A percentile compares a stretch with the other conserved stretches of the same genome.
Evolutionary conservation across 2,329 filamentous ascomycete species (phyloP).

Genomic region (Chaetomiaceae sp.): DNA sequence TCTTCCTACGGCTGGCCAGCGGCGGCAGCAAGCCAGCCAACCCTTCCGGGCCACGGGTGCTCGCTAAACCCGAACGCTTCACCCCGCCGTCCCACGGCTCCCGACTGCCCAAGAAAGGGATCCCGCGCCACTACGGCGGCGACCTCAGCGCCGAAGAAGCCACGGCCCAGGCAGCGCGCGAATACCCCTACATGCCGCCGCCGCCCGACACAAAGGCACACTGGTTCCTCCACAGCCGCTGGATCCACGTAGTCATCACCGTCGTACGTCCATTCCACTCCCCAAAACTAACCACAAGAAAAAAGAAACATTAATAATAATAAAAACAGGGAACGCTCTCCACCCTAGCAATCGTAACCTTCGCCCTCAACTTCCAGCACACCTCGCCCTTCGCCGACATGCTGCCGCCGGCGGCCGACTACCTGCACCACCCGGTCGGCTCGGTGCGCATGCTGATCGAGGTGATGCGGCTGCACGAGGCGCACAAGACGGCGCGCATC

Average conservation of each 20-base stretch:
- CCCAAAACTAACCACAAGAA: too few species aligned
- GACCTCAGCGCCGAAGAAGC: slow-evolving; percentile 61
- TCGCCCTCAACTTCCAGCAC: slow-evolving; percentile 71
- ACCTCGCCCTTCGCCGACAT: slow-evolving; percentile 77
- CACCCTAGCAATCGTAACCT: slow-evolving; percentile 66
- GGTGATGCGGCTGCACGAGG: slow-evolving; percentile 72
- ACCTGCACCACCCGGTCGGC: slow-evolving; percentile 64
- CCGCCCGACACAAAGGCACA: slow-evolving; percentile 75
- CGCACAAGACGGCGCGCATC: slow-evolving; percentile 64
- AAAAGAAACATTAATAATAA: neutral
- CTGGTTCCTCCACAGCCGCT: slow-evolving; percentile 75
- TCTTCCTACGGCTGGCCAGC: slow-evolving; percentile 15
- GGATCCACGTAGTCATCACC: slow-evolving; percentile 77
- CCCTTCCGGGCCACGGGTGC: slow-evolving; percentile 53
- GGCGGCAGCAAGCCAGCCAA: slow-evolving; percentile 13
- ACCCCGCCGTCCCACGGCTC: slow-evolving; percentile 86
- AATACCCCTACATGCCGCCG: slow-evolving; percentile 88
- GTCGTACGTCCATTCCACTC: slow-evolving; percentile 68
- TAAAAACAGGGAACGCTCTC: slow-evolving; percentile 58
- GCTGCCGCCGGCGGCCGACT: slow-evolving; percentile 65
- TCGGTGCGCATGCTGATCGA: slow-evolving; percentile 63
- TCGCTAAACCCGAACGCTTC: slow-evolving; percentile 86
- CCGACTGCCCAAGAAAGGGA: slow-evolving; percentile 53
- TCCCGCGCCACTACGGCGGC: slow-evolving; percentile 70
- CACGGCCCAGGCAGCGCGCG: slow-evolving; percentile 59